Percentiles rank a stretch among this genome's conserved stretches.
These are phyloP conservation scores for Conticribra guillardii DNA, from an alignment of 108 stramenopile genomes.

Conservation along the genomic window DNA sequence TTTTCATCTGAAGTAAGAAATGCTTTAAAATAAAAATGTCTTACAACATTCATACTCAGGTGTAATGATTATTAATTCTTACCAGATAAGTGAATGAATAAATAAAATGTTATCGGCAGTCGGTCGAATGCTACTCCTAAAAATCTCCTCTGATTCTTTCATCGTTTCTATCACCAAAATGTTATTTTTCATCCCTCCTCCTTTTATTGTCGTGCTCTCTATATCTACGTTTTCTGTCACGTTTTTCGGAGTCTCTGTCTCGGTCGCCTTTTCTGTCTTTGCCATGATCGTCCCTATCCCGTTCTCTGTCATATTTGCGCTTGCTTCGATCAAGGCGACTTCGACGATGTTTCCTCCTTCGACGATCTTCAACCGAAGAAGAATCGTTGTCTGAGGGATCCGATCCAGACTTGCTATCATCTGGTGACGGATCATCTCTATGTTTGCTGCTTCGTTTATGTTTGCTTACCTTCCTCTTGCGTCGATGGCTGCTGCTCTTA, in stretches of 20 bases:
- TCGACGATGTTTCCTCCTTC: constrained; percentile 20
- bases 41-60: too few relatives aligned
- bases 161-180: background rate
- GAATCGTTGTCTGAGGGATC: constrained; percentile 35
- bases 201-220: constrained; percentile 26
- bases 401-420: constrained; percentile 6
- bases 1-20: too few relatives aligned
- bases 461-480: constrained; percentile 40
- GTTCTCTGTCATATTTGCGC: constrained; percentile 10
- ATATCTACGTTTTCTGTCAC: constrained; percentile 24
- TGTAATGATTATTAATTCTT: too few relatives aligned
- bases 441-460: constrained; percentile 25
- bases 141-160: background rate
- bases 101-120: background rate
- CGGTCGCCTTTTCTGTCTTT: constrained; percentile 30
- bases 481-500: constrained; percentile 25
- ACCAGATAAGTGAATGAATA: background rate
- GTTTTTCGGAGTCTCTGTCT: constrained; percentile 18
- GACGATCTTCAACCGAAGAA: constrained; percentile 41
- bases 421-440: constrained; percentile 47
- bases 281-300: constrained; percentile 12
- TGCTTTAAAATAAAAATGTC: too few relatives aligned
- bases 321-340: constrained; percentile 29
- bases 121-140: background rate
- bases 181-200: background rate